Conservation (phyloP, 805 yeast genomes). For the Wickerhamiella allomyrinae region DNA sequence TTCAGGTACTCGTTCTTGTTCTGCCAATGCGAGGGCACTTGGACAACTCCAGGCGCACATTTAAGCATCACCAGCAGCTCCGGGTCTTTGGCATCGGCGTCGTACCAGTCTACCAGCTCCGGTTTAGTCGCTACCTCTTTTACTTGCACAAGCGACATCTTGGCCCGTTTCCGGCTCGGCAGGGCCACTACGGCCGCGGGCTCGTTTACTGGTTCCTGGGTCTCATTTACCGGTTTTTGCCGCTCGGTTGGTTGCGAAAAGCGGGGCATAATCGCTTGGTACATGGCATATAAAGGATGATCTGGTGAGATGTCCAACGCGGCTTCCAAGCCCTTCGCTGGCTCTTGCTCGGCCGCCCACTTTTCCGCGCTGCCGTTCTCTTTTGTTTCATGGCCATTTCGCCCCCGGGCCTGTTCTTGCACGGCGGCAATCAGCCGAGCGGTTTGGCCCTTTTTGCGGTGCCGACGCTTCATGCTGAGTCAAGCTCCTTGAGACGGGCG, state of each 20-base stretch:
- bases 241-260: conserved; percentile 1
- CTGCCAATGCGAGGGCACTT: conserved; percentile 79
- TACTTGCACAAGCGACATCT: conserved; percentile 51
- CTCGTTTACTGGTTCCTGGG: not conserved
- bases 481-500: conserved; percentile 5
- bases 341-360: no score
- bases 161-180: conserved; percentile 31
- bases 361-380: no score
- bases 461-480: conserved; percentile 4
- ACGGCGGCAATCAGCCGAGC: not conserved
- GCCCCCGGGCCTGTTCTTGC: not conserved
- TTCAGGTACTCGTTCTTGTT: conserved; percentile 56
- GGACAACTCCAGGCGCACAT: conserved; percentile 47
- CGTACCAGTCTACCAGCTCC: conserved; percentile 72
- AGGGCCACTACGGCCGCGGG: conserved; percentile 9
- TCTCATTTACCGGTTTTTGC: not conserved
- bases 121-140: conserved; percentile 52
- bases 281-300: conserved; percentile 12
- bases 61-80: conserved; percentile 48
- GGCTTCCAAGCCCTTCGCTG: no score
- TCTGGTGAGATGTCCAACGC: conserved; percentile 1
- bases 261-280: conserved; percentile 6
- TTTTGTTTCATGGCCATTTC: no score
- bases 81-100: conserved; percentile 76
- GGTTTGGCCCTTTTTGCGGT: conserved; percentile 2